phyloP scores from a whole-genome alignment of 495 filamentous ascomycete species.

The Stereocaulon alpinum region DNA sequence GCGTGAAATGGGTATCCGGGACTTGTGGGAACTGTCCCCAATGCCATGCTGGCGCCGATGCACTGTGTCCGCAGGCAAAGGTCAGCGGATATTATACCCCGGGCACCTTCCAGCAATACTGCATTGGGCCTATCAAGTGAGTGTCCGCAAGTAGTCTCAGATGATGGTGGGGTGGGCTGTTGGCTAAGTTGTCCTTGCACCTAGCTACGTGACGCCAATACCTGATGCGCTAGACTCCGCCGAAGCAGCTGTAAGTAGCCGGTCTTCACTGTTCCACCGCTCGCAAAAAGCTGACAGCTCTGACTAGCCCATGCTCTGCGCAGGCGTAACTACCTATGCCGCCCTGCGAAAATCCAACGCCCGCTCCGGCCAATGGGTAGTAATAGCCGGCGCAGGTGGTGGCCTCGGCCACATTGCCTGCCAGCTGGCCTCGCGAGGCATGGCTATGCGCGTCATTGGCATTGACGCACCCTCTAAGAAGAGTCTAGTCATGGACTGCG shows the following conservation, averaged over 20 bases:
- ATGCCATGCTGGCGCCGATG: constrained; percentile 43
- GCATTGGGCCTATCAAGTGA: constrained; percentile 45
- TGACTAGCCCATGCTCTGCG: constrained; percentile 47
- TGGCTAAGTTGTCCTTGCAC: background rate
- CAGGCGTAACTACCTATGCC: constrained; percentile 48
- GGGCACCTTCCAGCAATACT: constrained; percentile 54
- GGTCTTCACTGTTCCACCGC: background rate
- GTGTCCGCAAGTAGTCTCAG: background rate
- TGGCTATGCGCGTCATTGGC: constrained; percentile 58
- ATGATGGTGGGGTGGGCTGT: no score
- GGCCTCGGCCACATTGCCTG: constrained; percentile 41
- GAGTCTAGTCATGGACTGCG: constrained; percentile 45
- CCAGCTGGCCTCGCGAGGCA: constrained; percentile 48
- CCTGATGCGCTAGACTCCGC: constrained; percentile 49
- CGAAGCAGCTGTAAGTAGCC: constrained; percentile 38
- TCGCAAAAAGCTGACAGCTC: background rate
- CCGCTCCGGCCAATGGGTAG: constrained; percentile 50
- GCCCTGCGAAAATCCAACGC: constrained; percentile 49
- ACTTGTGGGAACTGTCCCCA: constrained; percentile 38
- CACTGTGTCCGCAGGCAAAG: constrained; percentile 46
- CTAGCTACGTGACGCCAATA: constrained; percentile 54
- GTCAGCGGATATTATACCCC: constrained; percentile 36
- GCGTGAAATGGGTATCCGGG: constrained; percentile 45
- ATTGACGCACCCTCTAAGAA: constrained; percentile 58
- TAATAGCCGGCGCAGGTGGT: constrained; percentile 58